A percentile compares a stretch with the other conserved stretches of the same genome.
phyloP scores from a whole-genome alignment of 108 stramenopile genomes.

The Epipyxis sp. region DNA sequence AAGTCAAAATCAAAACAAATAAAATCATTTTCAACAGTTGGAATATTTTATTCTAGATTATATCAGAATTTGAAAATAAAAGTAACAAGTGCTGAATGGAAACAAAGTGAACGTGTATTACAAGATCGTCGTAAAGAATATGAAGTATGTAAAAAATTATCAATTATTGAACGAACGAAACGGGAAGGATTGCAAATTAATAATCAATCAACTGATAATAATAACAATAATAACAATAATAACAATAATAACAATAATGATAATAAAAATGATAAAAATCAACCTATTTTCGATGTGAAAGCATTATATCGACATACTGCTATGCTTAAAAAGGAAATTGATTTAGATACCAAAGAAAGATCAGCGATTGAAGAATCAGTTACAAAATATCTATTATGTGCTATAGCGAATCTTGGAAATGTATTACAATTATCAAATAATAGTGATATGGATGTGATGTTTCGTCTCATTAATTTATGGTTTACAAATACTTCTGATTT shows the following conservation, averaged over 20 bases:
- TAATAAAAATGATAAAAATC: background rate
- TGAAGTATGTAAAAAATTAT: background rate
- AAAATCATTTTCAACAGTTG: background rate
- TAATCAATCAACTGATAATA: background rate
- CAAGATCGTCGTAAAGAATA: background rate
- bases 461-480: constrained; percentile 8
- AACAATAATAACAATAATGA: background rate
- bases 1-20: background rate
- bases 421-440: background rate
- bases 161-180: background rate
- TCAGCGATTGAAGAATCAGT: background rate
- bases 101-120: background rate
- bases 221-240: background rate
- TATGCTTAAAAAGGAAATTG: background rate
- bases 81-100: background rate
- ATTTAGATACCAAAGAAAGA: background rate
- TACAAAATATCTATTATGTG: background rate
- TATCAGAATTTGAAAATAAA: background rate
- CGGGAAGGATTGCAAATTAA: background rate
- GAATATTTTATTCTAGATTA: background rate
- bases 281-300: background rate
- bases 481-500: background rate
- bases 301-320: background rate
- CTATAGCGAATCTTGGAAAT: background rate
- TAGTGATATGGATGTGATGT: background rate